phyloP scores from a whole-genome alignment of 371 early-diverging fungal genomes.

The Mucor ambiguus region DNA sequence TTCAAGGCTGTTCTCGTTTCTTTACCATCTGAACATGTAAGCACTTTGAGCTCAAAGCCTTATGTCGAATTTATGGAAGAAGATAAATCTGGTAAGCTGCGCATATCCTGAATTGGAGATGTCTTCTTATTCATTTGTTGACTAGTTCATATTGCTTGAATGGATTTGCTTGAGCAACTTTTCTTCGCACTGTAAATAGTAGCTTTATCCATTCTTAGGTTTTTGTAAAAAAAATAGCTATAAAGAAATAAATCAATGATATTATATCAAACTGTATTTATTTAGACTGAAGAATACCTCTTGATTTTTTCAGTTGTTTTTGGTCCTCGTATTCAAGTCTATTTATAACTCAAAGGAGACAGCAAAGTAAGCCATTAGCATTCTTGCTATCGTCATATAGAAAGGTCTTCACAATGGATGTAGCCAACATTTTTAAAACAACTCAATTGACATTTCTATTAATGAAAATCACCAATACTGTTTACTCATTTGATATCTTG shows the following conservation, averaged over 20 bases:
- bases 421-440: not conserved
- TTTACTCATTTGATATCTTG: not conserved
- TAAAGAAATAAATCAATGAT: not conserved
- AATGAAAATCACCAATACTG: not conserved
- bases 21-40: constrained; percentile 22
- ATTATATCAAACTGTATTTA: no score
- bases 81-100: constrained; percentile 27
- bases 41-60: constrained; percentile 12
- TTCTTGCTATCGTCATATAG: no score
- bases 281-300: no score
- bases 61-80: constrained; percentile 34
- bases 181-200: not conserved
- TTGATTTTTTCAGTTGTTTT: no score
- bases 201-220: not conserved
- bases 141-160: not conserved
- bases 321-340: no score
- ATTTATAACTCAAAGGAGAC: no score
- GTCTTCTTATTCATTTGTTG: not conserved
- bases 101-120: not conserved
- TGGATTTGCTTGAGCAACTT: not conserved
- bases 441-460: no score
- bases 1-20: constrained; percentile 25
- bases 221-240: not conserved
- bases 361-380: no score
- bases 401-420: no score